Conservation (phyloP, 1,284 basidiomycete species). For the Pisolithus thermaeus region DNA sequence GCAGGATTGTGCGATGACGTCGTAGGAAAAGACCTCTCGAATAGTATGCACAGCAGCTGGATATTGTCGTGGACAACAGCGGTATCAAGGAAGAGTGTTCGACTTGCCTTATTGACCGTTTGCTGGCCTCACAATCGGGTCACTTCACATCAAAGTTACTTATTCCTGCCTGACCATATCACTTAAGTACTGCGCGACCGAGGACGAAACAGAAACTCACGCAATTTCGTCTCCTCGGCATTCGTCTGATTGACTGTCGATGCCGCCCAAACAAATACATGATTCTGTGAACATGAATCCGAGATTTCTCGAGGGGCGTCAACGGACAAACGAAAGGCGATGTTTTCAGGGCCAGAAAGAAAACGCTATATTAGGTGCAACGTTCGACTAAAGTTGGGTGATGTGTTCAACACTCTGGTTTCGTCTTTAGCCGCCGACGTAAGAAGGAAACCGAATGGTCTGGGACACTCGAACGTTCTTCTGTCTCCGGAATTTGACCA, state of each 20-base stretch:
- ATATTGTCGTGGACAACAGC: too few species aligned
- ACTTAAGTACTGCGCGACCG: neutral
- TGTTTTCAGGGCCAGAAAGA: constrained; percentile 43
- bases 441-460: neutral
- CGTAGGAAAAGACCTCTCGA: too few species aligned
- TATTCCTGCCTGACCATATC: too few species aligned
- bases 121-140: too few species aligned
- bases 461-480: constrained; percentile 47
- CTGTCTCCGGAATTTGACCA: constrained; percentile 95
- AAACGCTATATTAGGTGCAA: constrained; percentile 93
- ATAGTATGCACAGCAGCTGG: too few species aligned
- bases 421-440: neutral
- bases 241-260: constrained; percentile 68
- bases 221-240: constrained; percentile 80
- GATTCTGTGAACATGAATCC: constrained; percentile 86
- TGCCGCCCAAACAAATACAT: constrained; percentile 88
- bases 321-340: neutral
- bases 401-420: constrained; percentile 69
- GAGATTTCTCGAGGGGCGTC: constrained; percentile 55
- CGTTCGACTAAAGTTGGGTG: constrained; percentile 60
- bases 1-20: too few species aligned
- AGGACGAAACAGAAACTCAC: neutral
- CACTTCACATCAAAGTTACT: too few species aligned
- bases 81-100: too few species aligned
- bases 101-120: too few species aligned